Evolutionary conservation across 805 yeast genomes (phyloP).

Genomic region (Komagataella mondaviorum): DNA sequence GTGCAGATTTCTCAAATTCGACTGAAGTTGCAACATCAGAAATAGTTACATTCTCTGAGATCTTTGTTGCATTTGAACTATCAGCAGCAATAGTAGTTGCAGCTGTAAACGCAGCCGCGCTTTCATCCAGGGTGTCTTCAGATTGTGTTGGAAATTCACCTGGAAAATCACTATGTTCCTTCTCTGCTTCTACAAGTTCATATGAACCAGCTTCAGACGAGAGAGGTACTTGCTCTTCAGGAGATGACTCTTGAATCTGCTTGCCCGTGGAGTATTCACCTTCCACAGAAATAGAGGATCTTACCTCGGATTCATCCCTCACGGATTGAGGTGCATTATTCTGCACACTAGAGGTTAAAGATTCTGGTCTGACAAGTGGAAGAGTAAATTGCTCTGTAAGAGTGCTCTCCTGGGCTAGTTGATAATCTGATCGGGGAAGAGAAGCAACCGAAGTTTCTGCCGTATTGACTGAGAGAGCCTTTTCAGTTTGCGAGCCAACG

Average conservation of each 20-base stretch:
- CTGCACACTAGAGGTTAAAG: conserved; percentile 81
- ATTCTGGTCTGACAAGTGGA: conserved; percentile 50
- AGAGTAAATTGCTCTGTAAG: conserved; percentile 19
- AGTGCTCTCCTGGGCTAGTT: conserved; percentile 19
- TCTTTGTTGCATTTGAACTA: background rate
- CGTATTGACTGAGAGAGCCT: background rate
- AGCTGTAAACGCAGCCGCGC: background rate
- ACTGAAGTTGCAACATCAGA: background rate
- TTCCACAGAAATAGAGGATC: conserved; percentile 16
- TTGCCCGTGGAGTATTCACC: background rate
- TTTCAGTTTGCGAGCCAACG: background rate
- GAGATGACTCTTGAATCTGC: background rate
- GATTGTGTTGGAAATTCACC: background rate
- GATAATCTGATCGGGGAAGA: conserved; percentile 33
- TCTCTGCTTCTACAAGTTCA: background rate
- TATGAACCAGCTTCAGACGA: background rate
- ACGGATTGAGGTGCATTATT: conserved; percentile 88
- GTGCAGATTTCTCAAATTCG: background rate
- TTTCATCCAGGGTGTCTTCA: background rate
- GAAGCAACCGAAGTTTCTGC: conserved; percentile 33
- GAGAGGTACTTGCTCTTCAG: background rate
- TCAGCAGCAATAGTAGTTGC: background rate
- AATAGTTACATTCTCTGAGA: background rate
- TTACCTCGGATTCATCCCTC: conserved; percentile 51
- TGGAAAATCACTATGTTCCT: background rate